phyloP scores from a whole-genome alignment of 768 basidiomycete genomes.

The Gymnopilus dilepis region DNA sequence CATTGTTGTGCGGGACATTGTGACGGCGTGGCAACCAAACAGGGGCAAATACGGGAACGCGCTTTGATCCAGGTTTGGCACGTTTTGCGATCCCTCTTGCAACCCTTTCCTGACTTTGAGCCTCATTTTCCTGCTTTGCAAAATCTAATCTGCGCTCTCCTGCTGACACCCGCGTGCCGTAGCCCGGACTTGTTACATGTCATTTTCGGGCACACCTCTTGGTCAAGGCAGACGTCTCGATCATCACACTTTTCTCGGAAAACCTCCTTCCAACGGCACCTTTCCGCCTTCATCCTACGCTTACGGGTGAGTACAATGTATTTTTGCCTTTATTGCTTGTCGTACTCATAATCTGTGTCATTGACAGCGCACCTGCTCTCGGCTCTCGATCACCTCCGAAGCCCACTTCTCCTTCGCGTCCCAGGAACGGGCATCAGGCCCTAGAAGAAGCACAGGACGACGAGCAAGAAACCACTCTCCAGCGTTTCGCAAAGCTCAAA shows the following conservation, averaged over 20 bases:
- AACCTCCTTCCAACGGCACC: constrained; percentile 45
- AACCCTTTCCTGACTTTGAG: constrained; percentile 8
- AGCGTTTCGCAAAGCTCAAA: constrained; percentile 48
- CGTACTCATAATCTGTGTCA: constrained; percentile 11
- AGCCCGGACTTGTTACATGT: constrained; percentile 60
- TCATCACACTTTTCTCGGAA: constrained; percentile 78
- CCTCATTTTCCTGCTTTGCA: constrained; percentile 8
- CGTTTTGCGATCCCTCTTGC: constrained; percentile 16
- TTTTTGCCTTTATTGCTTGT: constrained; percentile 23
- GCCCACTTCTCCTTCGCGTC: constrained; percentile 43
- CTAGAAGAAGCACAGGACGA: constrained; percentile 39
- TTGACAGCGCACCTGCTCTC: constrained; percentile 56
- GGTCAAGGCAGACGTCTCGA: constrained; percentile 88
- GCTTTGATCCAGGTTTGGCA: constrained; percentile 26
- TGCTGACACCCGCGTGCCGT: constrained; percentile 25
- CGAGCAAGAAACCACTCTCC: constrained; percentile 45
- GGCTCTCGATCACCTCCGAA: constrained; percentile 66
- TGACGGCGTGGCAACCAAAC: constrained; percentile 24
- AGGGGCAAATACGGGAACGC: constrained; percentile 24
- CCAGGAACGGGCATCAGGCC: constrained; percentile 30
- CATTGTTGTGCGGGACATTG: constrained; percentile 18
- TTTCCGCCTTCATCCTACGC: constrained; percentile 64
- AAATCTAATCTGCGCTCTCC: background rate
- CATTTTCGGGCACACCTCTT: constrained; percentile 83
- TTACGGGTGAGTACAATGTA: constrained; percentile 59